These are phyloP conservation scores for Purpureocillium lavendulum DNA, from an alignment of 2,329 filamentous ascomycete species.

Conservation along the genomic window DNA sequence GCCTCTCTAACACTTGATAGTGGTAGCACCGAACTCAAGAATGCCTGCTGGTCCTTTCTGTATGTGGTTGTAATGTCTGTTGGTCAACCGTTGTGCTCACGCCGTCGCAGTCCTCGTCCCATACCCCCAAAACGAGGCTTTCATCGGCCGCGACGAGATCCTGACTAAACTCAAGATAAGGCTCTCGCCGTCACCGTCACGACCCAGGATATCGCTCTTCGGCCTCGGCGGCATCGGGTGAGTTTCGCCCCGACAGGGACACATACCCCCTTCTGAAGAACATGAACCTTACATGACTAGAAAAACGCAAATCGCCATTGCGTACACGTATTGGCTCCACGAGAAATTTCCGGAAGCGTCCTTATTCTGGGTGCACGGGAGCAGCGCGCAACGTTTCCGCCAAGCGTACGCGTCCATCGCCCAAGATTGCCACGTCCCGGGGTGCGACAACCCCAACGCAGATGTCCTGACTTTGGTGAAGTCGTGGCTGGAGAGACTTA, in stretches of 20 bases:
- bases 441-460: not conserved
- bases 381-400: not conserved
- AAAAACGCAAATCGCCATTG: not conserved
- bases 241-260: not conserved
- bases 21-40: no score
- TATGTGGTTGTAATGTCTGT: no score
- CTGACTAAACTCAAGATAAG: not conserved
- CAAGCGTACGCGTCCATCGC: not conserved
- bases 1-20: no score
- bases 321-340: not conserved
- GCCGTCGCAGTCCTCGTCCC: not conserved
- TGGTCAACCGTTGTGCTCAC: no score
- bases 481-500: not conserved
- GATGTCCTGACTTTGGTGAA: not conserved
- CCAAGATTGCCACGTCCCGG: not conserved
- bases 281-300: not conserved
- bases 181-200: not conserved
- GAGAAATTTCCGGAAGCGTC: not conserved
- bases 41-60: no score
- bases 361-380: not conserved
- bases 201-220: not conserved
- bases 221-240: not conserved
- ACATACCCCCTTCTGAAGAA: not conserved
- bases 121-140: not conserved
- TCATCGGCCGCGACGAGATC: not conserved